Conservation (phyloP, 2,329 filamentous ascomycete genomes). For the Neoarthrinium moseri region DNA sequence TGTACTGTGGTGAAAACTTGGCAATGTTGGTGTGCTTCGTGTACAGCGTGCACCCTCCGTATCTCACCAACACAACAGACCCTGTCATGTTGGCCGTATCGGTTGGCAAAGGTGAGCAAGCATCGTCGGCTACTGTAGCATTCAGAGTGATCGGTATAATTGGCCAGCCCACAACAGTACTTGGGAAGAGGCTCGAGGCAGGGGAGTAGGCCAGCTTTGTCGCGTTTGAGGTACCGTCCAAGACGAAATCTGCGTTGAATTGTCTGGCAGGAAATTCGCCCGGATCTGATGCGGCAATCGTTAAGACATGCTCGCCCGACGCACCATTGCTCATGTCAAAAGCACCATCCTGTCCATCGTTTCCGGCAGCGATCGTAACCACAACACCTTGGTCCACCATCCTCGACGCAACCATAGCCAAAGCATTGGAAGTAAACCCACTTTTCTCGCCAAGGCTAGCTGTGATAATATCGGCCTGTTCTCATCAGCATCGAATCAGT, state of each 20-base stretch:
- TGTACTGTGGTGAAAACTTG: constrained; percentile 24
- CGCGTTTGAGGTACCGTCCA: constrained; percentile 18
- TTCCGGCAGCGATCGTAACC: constrained; percentile 20
- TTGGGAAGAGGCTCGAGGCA: constrained; percentile 18
- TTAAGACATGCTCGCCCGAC: constrained; percentile 22
- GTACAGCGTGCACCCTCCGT: constrained; percentile 15
- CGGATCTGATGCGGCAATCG: constrained; percentile 21
- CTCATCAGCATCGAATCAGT: neutral
- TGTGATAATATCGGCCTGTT: constrained; percentile 22
- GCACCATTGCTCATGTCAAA: constrained; percentile 24
- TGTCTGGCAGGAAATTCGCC: constrained; percentile 16
- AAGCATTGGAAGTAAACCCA: constrained; percentile 33
- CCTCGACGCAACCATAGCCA: constrained; percentile 38
- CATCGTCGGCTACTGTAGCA: constrained; percentile 21
- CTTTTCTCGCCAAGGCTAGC: constrained; percentile 19
- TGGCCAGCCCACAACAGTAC: constrained; percentile 21
- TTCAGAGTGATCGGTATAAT: constrained; percentile 23
- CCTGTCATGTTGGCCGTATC: constrained; percentile 16
- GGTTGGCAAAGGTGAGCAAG: constrained; percentile 19
- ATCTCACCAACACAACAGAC: constrained; percentile 14
- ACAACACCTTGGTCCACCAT: constrained; percentile 33
- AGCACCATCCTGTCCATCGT: constrained; percentile 19
- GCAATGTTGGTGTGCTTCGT: constrained; percentile 28
- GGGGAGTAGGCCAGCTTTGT: constrained; percentile 23
- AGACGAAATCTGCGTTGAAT: constrained; percentile 18